phyloP scores from a whole-genome alignment of 805 yeast genomes.

The Wickerhamiella galacta region DNA sequence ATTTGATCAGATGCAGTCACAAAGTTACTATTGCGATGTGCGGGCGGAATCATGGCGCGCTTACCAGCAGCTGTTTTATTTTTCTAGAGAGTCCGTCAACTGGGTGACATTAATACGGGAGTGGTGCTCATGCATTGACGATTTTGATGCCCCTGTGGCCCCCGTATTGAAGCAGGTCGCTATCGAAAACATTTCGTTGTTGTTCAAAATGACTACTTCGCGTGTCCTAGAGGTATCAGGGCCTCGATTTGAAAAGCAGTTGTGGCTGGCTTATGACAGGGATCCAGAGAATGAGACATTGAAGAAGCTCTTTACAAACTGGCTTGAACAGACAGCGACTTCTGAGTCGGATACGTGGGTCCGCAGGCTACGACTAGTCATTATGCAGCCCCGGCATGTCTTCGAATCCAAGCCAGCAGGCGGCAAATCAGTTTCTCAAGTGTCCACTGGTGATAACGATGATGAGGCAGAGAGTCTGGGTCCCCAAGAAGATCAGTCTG shows the following conservation, averaged over 20 bases:
- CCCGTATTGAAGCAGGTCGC: slow-evolving; percentile 23
- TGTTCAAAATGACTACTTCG: slow-evolving; percentile 38
- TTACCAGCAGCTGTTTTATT: slow-evolving; percentile 14
- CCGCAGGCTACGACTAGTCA: slow-evolving; percentile 29
- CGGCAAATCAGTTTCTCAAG: neutral
- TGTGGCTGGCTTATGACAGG: slow-evolving; percentile 44
- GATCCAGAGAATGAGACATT: slow-evolving; percentile 30
- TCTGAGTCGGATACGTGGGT: slow-evolving; percentile 38
- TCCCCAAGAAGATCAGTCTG: slow-evolving; percentile 11
- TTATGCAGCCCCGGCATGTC: slow-evolving; percentile 18
- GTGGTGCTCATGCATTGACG: slow-evolving; percentile 10
- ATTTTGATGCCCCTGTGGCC: neutral
- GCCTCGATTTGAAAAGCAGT: slow-evolving; percentile 31
- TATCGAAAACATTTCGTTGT: slow-evolving; percentile 39
- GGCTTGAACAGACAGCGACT: slow-evolving; percentile 40
- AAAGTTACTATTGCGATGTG: slow-evolving; percentile 19
- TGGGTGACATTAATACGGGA: slow-evolving; percentile 10
- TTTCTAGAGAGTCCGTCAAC: slow-evolving; percentile 10
- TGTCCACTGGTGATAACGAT: slow-evolving; percentile 29
- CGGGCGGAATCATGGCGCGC: slow-evolving; percentile 16
- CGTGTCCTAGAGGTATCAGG: slow-evolving; percentile 26
- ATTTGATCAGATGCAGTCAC: slow-evolving; percentile 23
- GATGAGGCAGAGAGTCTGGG: slow-evolving; percentile 24
- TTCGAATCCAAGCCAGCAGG: too few relatives aligned
- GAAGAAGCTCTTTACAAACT: slow-evolving; percentile 32